Conservation (phyloP, 1,284 basidiomycete genomes). For the Sporisorium sorghi region DNA sequence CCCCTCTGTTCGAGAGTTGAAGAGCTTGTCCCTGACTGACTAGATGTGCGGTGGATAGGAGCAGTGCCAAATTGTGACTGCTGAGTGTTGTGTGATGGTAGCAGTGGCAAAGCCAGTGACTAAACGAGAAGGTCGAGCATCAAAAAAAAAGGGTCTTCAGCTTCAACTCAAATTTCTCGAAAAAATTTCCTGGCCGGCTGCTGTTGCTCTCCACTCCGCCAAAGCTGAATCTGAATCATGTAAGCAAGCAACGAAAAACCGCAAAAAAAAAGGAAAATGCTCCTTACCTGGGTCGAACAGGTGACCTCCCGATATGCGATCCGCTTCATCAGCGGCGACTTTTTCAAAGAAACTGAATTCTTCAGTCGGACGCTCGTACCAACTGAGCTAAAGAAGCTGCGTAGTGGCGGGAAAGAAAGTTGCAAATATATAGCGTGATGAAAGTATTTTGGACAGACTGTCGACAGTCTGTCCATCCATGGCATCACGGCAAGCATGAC, state of each 20-base stretch:
- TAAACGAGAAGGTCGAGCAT: neutral
- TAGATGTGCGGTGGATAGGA: neutral
- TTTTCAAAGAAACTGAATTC: constrained; percentile 44
- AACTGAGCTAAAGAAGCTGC: constrained; percentile 54
- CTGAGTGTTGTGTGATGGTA: neutral
- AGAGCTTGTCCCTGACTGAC: too few species aligned
- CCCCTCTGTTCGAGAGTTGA: neutral
- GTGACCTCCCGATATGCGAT: constrained; percentile 36
- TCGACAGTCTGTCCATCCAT: too few species aligned
- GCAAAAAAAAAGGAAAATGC: constrained; percentile 31
- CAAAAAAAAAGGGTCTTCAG: constrained; percentile 16
- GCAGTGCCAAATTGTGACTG: neutral
- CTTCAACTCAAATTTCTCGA: constrained; percentile 20
- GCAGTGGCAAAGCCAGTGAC: neutral
- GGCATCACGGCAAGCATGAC: too few species aligned
- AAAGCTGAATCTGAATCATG: constrained; percentile 1
- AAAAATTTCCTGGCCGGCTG: constrained; percentile 33
- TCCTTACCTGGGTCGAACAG: constrained; percentile 54
- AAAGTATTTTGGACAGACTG: too few species aligned
- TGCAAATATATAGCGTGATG: neutral
- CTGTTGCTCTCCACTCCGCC: constrained; percentile 17
- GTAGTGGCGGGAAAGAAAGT: neutral
- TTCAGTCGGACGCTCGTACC: constrained; percentile 60
- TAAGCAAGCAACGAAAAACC: neutral
- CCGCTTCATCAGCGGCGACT: constrained; percentile 9